Percentiles rank a stretch among this genome's conserved stretches.
phyloP scores from a whole-genome alignment of 345 rosid genomes.

The Moricandia arvensis region DNA sequence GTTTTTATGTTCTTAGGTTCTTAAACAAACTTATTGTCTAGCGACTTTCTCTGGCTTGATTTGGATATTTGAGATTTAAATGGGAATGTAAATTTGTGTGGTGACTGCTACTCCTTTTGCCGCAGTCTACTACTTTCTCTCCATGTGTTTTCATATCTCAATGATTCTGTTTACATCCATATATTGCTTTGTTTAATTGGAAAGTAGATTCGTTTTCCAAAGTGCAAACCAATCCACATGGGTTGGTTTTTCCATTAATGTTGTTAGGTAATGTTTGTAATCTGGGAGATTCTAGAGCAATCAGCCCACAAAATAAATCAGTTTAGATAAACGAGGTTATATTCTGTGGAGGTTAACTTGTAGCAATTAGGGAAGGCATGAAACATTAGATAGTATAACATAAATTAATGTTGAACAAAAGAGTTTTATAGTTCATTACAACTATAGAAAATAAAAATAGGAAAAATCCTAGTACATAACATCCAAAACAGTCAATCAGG shows the following conservation, averaged over 20 bases:
- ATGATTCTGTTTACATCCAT: neutral
- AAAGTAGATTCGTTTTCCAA: neutral
- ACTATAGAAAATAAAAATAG: neutral
- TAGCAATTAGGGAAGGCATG: neutral
- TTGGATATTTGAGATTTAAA: slow-evolving; percentile 22
- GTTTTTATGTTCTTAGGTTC: slow-evolving; percentile 3
- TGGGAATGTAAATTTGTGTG: slow-evolving; percentile 35
- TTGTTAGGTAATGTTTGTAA: neutral
- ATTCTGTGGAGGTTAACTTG: neutral
- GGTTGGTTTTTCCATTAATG: slow-evolving; percentile 8
- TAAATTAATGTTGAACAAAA: neutral
- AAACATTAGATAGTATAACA: neutral
- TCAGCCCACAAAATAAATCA: neutral
- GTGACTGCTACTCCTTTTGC: neutral
- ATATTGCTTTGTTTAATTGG: neutral
- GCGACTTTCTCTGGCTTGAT: slow-evolving; percentile 1
- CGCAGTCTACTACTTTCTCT: neutral
- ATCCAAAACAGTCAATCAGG: neutral
- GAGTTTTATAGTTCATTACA: neutral
- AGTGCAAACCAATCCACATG: neutral
- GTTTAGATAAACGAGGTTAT: neutral
- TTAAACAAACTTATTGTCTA: neutral
- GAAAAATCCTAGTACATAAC: neutral
- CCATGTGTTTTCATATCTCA: neutral
- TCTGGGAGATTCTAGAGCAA: neutral